Percentiles rank a stretch among this genome's conserved stretches.
Evolutionary conservation across 495 filamentous ascomycete genomes (phyloP).

Genomic region (Aspergillus sparsus): DNA sequence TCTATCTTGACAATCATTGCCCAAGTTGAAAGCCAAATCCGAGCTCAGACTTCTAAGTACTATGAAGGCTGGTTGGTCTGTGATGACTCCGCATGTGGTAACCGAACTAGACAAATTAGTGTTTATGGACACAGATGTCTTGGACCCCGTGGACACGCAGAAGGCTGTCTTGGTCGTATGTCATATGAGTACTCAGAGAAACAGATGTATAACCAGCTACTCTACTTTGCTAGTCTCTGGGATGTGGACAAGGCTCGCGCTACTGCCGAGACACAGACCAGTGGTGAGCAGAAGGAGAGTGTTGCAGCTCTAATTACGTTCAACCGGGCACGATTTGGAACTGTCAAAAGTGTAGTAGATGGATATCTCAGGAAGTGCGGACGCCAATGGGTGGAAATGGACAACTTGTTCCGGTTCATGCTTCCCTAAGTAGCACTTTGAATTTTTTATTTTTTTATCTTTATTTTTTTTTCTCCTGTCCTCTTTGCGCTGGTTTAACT

Average conservation of each 20-base stretch:
- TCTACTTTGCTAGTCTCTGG: constrained; percentile 84
- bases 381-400: constrained; percentile 95
- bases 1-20: constrained; percentile 73
- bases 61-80: constrained; percentile 92
- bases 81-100: constrained; percentile 83
- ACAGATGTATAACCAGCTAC: constrained; percentile 87
- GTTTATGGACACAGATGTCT: constrained; percentile 91
- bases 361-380: constrained; percentile 91
- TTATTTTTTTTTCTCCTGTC: neutral
- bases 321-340: constrained; percentile 75
- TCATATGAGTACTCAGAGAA: constrained; percentile 84
- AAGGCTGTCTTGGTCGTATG: constrained; percentile 87
- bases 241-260: constrained; percentile 81
- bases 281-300: constrained; percentile 57
- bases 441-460: neutral
- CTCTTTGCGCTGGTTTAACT: neutral
- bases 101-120: constrained; percentile 84
- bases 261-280: constrained; percentile 45
- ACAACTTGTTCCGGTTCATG: constrained; percentile 78
- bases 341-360: constrained; percentile 75
- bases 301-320: constrained; percentile 71
- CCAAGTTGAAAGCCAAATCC: constrained; percentile 83
- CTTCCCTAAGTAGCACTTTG: constrained; percentile 31
- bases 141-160: constrained; percentile 76
- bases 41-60: constrained; percentile 74